These are phyloP conservation scores for Tubosaeta sp. DNA, from an alignment of 768 basidiomycete species.

Conservation along the genomic window DNA sequence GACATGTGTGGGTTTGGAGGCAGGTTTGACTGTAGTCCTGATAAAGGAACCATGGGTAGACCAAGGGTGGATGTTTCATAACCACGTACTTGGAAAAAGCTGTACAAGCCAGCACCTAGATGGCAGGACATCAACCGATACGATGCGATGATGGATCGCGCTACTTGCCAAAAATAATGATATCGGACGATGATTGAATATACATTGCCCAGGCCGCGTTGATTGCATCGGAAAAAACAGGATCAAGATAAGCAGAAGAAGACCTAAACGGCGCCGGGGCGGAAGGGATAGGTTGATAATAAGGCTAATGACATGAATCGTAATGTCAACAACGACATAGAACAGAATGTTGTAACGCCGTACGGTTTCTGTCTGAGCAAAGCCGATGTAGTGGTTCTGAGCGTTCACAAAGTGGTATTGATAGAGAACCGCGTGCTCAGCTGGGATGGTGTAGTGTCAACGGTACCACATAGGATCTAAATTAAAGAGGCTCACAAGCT, in stretches of 20 bases:
- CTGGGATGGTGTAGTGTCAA: constrained; percentile 11
- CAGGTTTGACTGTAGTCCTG: constrained; percentile 56
- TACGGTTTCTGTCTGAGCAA: constrained; percentile 52
- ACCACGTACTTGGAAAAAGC: constrained; percentile 38
- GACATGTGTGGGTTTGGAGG: constrained; percentile 43
- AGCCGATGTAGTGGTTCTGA: constrained; percentile 44
- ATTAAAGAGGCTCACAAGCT: constrained; percentile 17
- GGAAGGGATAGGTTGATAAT: constrained; percentile 44
- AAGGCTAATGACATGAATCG: constrained; percentile 33
- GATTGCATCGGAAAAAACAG: constrained; percentile 20
- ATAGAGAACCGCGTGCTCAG: constrained; percentile 45
- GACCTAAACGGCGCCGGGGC: constrained; percentile 40
- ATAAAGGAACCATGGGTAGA: background rate
- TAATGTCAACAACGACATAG: background rate
- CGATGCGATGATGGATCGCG: background rate
- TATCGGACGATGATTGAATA: constrained; percentile 33
- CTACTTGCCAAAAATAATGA: constrained; percentile 39
- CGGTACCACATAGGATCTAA: background rate
- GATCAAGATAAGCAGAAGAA: constrained; percentile 37
- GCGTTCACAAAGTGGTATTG: constrained; percentile 45
- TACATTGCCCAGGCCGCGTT: constrained; percentile 13
- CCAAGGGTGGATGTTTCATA: background rate
- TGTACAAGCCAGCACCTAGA: constrained; percentile 43
- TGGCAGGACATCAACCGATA: background rate
- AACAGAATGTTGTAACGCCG: background rate